Conservation (phyloP, 2,329 filamentous ascomycete genomes). For the Epichloe scottii region DNA sequence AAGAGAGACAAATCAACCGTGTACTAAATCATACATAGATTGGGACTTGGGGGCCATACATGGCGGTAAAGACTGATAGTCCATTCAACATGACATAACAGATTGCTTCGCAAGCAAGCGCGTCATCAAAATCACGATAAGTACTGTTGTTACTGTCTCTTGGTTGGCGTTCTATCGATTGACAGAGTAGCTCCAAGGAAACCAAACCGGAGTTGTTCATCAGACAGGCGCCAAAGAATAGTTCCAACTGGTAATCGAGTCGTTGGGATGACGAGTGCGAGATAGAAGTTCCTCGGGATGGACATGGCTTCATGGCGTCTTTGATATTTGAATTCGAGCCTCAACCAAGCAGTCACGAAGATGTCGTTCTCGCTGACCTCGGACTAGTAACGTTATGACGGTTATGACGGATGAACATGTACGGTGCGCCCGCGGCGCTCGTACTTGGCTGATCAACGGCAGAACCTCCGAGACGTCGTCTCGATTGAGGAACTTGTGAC, state of each 20-base stretch:
- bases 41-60: conserved; percentile 2
- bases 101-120: not conserved
- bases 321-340: too few species aligned
- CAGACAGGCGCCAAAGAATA: not conserved
- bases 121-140: not conserved
- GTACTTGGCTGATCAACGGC: not conserved
- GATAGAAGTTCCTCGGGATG: too few species aligned
- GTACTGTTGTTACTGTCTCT: not conserved
- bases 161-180: not conserved
- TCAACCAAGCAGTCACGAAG: too few species aligned
- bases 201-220: not conserved
- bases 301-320: too few species aligned
- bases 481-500: not conserved
- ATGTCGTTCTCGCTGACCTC: too few species aligned
- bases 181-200: not conserved
- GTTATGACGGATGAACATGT: too few species aligned
- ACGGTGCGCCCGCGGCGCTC: not conserved
- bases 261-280: not conserved
- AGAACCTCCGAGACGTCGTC: too few species aligned
- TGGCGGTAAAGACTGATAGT: not conserved
- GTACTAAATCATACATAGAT: conserved; percentile 1
- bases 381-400: too few species aligned
- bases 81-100: conserved; percentile 4
- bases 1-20: conserved; percentile 3
- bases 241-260: not conserved